Evolutionary conservation across 306 rosid species (phyloP).

Genomic region (Quercus gilva): DNA sequence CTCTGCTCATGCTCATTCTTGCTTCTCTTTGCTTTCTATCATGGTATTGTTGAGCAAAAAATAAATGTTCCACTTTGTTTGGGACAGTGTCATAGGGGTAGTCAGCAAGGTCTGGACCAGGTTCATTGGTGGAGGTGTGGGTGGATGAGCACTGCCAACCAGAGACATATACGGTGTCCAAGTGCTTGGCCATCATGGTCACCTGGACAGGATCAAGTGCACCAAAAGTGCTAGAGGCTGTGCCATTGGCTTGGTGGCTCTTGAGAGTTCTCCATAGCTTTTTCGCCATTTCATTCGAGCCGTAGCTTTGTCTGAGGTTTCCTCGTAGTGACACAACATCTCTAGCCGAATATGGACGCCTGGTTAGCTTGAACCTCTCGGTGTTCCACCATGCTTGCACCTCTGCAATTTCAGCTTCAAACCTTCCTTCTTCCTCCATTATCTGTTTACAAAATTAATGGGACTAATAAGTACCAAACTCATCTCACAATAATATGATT

Average conservation of each 20-base stretch:
- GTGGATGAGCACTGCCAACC: constrained; percentile 99
- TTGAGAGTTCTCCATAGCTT: constrained; percentile 87
- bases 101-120: constrained; percentile 97
- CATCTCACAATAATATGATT: no score
- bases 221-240: constrained; percentile 91
- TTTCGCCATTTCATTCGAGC: constrained; percentile 72
- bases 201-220: constrained; percentile 97
- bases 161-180: constrained; percentile 91
- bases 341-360: constrained; percentile 69
- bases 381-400: constrained; percentile 92
- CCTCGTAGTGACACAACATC: constrained; percentile 91
- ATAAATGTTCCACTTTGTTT: constrained; percentile 95
- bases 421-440: constrained; percentile 88
- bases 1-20: constrained; percentile 75
- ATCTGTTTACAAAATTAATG: constrained; percentile 37
- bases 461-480: no score
- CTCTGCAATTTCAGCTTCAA: constrained; percentile 85
- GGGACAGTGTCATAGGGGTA: constrained; percentile 98
- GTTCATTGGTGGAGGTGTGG: constrained; percentile 87
- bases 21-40: constrained; percentile 90
- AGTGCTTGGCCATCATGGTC: constrained; percentile 89
- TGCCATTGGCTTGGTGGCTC: constrained; percentile 84
- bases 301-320: constrained; percentile 70
- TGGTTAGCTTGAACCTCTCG: constrained; percentile 76
- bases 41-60: constrained; percentile 89